Base-by-base conservation (phyloP, 2,329 filamentous ascomycete species). In the Elsinoe perseae region DNA sequence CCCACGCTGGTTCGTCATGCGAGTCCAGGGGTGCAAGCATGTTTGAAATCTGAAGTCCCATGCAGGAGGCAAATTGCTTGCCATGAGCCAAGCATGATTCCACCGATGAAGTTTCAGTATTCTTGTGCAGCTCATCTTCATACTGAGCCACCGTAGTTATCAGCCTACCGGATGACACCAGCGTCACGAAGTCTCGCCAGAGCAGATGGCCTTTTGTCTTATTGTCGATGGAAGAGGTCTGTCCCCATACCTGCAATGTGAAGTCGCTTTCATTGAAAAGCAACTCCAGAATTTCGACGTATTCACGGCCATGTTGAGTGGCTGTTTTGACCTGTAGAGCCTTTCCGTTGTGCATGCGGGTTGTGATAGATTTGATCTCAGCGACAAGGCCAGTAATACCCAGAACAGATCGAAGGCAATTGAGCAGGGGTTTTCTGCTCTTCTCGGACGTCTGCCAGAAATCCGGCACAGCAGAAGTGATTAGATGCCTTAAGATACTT, bases 381-480 rank as follows among this genome's bases (percentile, higher is more conserved):
- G 83, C 77, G 8, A 90, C 68, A 25, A 91, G 67, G n/a, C 87
- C 86, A 59, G 89, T 92, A 28, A 95, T 69, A 0, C 90, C 91
- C 2, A 85, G 78, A 14, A 93, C 75, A 65, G 84, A 95, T 57
- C 78, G 78, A 4, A 98, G 72, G 64, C 84, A 88, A 58, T 72
- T 69, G 1, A 87, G 63, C 14, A 97, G 71, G 1, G 80, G 69
- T 38, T 72, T 68, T 1, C 75, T 62, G 36, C 79, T 57, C 21
- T 56, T 38, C 16, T 65, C 59, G n/a, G 92, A 66, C 7, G 82
- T 64, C 2, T 76, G 67, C 92, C 93, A 97, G 70, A 92, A 95
- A 66, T 91, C 87, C 1, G 88, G 87, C 6, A 89, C 75, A 23
- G 87, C 90, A 28, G 84, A 81, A 14, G 80, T 84, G 58, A 95